These are phyloP conservation scores for Blastocrithidia nonstop DNA, from an alignment of 208 protist genomes.

Conservation along the genomic window DNA sequence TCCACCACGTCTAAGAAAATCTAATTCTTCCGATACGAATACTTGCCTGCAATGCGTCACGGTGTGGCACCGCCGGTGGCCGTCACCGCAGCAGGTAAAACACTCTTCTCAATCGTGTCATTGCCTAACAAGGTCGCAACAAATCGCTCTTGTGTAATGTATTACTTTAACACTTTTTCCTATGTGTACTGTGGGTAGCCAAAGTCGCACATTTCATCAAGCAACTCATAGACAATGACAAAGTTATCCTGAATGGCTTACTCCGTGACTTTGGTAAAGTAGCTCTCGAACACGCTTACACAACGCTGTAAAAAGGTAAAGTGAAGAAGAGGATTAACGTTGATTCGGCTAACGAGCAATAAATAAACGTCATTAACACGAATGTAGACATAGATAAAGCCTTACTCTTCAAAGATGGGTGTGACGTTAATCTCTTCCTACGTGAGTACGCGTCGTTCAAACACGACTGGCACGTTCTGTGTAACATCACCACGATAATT, in stretches of 20 bases:
- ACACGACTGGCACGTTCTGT: conserved; percentile 69
- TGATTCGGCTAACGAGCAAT: conserved; percentile 90
- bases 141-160: conserved; percentile 88
- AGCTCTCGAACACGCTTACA: conserved; percentile 84
- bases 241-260: conserved; percentile 95
- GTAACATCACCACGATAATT: conserved; percentile 93
- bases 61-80: conserved; percentile 86
- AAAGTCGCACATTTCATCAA: conserved; percentile 99
- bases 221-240: conserved; percentile 96
- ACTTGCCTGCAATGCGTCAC: conserved; percentile 90
- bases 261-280: conserved; percentile 93
- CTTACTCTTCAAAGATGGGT: conserved; percentile 88
- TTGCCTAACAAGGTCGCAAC: conserved; percentile 19
- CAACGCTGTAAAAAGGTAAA: conserved; percentile 90
- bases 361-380: conserved; percentile 92
- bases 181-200: conserved; percentile 97
- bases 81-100: conserved; percentile 70
- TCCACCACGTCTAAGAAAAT: conserved; percentile 98
- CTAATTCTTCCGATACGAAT: conserved; percentile 96
- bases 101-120: conserved; percentile 7
- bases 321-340: conserved; percentile 88
- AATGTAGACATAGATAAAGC: conserved; percentile 90
- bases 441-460: conserved; percentile 82
- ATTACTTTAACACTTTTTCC: conserved; percentile 89
- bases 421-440: conserved; percentile 84